Evolutionary conservation across 257 asterid species (phyloP).

Genomic region (Solanum peruvianum): DNA sequence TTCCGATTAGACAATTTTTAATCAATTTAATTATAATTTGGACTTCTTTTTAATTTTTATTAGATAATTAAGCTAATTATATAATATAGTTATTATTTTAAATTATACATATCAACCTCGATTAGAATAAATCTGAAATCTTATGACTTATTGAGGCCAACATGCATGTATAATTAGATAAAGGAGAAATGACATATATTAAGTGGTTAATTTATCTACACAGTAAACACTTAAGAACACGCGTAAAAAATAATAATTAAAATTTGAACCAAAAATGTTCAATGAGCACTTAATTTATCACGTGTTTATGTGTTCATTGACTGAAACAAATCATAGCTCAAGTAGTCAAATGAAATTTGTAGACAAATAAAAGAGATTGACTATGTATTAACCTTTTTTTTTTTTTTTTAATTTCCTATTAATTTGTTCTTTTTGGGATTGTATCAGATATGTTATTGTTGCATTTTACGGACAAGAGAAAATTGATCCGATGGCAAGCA

Average conservation of each 20-base stretch:
- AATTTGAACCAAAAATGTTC: neutral
- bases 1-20: neutral
- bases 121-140: neutral
- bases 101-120: neutral
- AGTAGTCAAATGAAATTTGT: neutral
- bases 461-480: neutral
- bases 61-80: too few relatives aligned
- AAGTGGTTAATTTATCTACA: neutral
- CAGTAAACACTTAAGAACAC: neutral
- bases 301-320: neutral
- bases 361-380: neutral
- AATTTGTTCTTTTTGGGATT: neutral
- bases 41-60: too few relatives aligned
- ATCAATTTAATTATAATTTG: neutral
- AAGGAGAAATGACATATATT: neutral
- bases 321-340: neutral
- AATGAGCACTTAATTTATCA: neutral
- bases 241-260: neutral
- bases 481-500: rapidly evolving
- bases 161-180: neutral
- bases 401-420: neutral
- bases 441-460: neutral
- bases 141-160: neutral
- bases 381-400: neutral
- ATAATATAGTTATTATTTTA: too few relatives aligned